phyloP scores from a whole-genome alignment of 768 basidiomycete species.

The Hortiboletus campestris region DNA sequence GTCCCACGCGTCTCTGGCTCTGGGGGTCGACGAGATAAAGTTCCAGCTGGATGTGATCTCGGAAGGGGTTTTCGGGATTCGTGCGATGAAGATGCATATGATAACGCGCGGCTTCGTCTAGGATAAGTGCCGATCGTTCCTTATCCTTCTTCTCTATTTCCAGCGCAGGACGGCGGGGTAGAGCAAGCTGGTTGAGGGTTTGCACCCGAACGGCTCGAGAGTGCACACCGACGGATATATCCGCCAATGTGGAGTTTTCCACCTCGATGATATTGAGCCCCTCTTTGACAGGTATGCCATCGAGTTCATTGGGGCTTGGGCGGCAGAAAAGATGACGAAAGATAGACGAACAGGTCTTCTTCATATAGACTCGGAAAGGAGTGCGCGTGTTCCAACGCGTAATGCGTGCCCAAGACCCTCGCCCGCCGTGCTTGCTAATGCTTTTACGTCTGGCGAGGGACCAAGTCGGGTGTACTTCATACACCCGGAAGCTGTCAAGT shows the following conservation, averaged over 20 bases:
- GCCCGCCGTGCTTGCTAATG: constrained; percentile 29
- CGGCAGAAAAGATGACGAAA: constrained; percentile 44
- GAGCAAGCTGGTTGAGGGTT: constrained; percentile 43
- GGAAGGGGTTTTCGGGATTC: constrained; percentile 47
- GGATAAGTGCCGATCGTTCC: constrained; percentile 37
- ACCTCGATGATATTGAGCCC: constrained; percentile 49
- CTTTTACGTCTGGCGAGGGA: constrained; percentile 48
- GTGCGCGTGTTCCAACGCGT: constrained; percentile 54
- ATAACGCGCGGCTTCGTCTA: constrained; percentile 59
- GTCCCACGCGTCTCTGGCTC: constrained; percentile 42
- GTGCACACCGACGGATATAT: constrained; percentile 49
- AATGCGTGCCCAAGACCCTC: constrained; percentile 54
- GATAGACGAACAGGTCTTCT: constrained; percentile 46
- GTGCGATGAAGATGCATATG: constrained; percentile 54
- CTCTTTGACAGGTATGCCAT: constrained; percentile 34
- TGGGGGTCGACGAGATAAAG: constrained; percentile 48
- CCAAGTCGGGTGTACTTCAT: constrained; percentile 57
- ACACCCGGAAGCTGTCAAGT: constrained; percentile 49
- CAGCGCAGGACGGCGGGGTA: constrained; percentile 36
- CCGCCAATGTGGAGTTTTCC: constrained; percentile 41
- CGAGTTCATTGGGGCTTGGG: constrained; percentile 30
- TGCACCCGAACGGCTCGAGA: constrained; percentile 42
- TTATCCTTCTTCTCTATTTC: constrained; percentile 38
- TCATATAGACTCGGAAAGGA: constrained; percentile 55
- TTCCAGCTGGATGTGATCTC: constrained; percentile 50